phyloP scores from a whole-genome alignment of 495 filamentous ascomycete species.

The Trichoderma virens region DNA sequence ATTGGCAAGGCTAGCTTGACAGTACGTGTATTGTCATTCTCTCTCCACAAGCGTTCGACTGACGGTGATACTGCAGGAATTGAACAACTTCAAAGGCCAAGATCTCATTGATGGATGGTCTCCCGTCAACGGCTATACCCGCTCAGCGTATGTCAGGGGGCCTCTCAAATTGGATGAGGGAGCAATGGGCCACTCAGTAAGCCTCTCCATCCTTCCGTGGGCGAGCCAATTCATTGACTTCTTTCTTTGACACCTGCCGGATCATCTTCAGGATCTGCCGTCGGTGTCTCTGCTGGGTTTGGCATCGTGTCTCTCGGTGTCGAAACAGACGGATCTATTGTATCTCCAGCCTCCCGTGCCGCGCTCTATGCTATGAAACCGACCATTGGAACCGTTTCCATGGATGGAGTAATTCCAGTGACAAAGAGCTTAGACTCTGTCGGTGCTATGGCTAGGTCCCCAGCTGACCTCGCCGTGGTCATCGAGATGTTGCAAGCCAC shows the following conservation, averaged over 20 bases:
- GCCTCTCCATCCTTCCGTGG: not conserved
- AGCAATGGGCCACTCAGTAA: not conserved
- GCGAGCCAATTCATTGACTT: not conserved
- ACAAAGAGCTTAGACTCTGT: not conserved
- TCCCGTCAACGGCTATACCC: not conserved
- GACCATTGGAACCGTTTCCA: constrained; percentile 17
- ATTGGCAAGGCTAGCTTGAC: not conserved
- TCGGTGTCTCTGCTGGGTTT: constrained; percentile 28
- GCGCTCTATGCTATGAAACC: constrained; percentile 32
- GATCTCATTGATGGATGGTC: not conserved
- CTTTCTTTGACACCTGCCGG: constrained; percentile 14
- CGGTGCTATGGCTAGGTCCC: no score
- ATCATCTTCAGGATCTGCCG: constrained; percentile 32
- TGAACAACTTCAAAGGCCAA: not conserved
- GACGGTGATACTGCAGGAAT: not conserved
- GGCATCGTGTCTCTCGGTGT: constrained; percentile 28
- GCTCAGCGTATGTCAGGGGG: not conserved
- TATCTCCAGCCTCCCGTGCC: constrained; percentile 22
- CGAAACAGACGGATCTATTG: constrained; percentile 29
- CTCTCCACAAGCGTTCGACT: not conserved
- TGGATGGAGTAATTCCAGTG: constrained; percentile 3
- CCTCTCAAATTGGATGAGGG: not conserved
- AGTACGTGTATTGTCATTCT: not conserved
- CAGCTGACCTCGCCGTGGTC: no score
- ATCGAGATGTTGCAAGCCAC: no score